A percentile compares a stretch with the other conserved stretches of the same genome.
phyloP scores from a whole-genome alignment of 2,329 filamentous ascomycete species.

The Orbilia blumenaviensis region DNA sequence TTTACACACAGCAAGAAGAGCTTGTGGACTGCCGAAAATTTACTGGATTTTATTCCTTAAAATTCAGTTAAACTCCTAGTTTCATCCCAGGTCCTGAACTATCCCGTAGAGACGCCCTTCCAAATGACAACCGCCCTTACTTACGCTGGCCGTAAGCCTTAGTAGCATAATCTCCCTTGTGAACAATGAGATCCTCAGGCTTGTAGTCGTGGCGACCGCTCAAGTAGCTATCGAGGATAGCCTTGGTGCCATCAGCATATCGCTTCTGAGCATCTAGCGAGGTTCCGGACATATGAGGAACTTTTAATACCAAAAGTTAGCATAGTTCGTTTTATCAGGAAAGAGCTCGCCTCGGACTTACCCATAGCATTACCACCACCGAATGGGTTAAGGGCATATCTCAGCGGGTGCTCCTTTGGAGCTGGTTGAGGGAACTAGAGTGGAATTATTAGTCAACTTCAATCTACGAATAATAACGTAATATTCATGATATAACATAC shows the following conservation, averaged over 20 bases:
- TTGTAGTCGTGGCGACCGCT: conserved; percentile 86
- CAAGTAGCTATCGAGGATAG: conserved; percentile 91
- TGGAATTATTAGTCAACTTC: not conserved
- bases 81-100: not conserved
- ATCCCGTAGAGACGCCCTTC: not conserved
- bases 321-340: not conserved
- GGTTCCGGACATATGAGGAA: conserved; percentile 98
- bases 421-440: conserved; percentile 92
- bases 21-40: too few species aligned
- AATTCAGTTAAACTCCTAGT: not conserved
- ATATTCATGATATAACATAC: not conserved
- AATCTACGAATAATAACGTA: too few species aligned
- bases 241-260: conserved; percentile 87
- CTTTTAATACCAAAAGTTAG: conserved; percentile 59
- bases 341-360: not conserved
- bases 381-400: conserved; percentile 91
- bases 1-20: not conserved
- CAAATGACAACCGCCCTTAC: not conserved
- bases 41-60: not conserved
- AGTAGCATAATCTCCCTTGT: conserved; percentile 90
- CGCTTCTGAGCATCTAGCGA: conserved; percentile 97
- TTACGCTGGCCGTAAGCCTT: conserved; percentile 81
- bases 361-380: conserved; percentile 95
- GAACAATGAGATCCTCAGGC: conserved; percentile 88
- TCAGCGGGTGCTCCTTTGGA: conserved; percentile 89